A percentile compares a stretch with the other conserved stretches of the same genome.
phyloP scores from a whole-genome alignment of 768 basidiomycete species.

The Trametes elegans region DNA sequence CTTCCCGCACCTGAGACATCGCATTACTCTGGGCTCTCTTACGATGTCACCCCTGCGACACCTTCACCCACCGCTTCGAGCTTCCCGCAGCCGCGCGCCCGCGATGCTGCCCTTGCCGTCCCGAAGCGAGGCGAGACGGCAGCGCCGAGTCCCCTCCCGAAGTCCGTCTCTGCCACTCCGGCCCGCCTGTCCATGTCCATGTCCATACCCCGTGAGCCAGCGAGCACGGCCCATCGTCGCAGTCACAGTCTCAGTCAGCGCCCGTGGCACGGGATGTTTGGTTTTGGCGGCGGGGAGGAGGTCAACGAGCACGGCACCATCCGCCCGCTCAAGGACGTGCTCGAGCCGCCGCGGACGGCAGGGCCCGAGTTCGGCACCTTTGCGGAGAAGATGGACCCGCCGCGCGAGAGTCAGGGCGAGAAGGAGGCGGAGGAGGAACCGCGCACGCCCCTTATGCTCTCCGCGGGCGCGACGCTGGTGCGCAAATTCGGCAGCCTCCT shows the following conservation, averaged over 20 bases:
- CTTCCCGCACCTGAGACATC: slow-evolving; percentile 79
- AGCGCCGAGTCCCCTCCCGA: slow-evolving; percentile 20
- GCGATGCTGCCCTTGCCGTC: slow-evolving; percentile 56
- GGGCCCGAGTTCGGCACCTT: slow-evolving; percentile 65
- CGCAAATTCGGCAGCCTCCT: slow-evolving; percentile 75
- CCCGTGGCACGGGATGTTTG: slow-evolving; percentile 68
- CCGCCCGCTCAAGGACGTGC: slow-evolving; percentile 20
- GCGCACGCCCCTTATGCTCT: slow-evolving; percentile 32
- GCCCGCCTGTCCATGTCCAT: slow-evolving; percentile 23
- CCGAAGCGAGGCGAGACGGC: slow-evolving; percentile 33
- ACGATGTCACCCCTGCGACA: slow-evolving; percentile 52
- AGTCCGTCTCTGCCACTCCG: slow-evolving; percentile 17
- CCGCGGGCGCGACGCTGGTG: slow-evolving; percentile 70
- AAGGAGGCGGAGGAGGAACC: slow-evolving; percentile 34
- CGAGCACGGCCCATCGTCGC: slow-evolving; percentile 74
- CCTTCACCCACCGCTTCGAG: slow-evolving; percentile 53
- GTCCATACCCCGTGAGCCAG: slow-evolving; percentile 62
- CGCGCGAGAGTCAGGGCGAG: slow-evolving; percentile 31
- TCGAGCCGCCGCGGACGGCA: slow-evolving; percentile 54
- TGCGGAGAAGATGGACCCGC: slow-evolving; percentile 35
- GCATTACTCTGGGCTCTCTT: slow-evolving; percentile 81
- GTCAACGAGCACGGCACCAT: slow-evolving; percentile 43
- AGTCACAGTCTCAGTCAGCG: slow-evolving; percentile 84
- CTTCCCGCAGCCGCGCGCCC: slow-evolving; percentile 62
- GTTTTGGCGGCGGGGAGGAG: slow-evolving; percentile 33